Evolutionary conservation across 768 basidiomycete genomes (phyloP), one percentile per base, ranked within the genome.

Genomic region (Tulasnella sp.): DNA sequence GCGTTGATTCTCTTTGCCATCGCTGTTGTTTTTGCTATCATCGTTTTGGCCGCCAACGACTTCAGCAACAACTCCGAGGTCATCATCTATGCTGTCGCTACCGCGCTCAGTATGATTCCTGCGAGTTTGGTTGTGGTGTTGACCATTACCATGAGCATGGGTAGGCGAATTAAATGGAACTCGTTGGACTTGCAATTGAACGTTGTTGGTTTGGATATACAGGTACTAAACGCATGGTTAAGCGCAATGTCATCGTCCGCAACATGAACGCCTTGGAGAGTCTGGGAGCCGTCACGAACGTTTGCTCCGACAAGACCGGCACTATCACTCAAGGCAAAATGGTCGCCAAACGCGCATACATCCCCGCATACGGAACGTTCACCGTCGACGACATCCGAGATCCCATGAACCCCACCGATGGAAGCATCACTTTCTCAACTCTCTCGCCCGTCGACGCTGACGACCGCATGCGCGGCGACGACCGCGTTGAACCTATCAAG

Each of bases 221-320:
- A 22, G 88, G 87, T 2, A 86, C 86, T 9, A 86, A 87, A 28
- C 89, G 89, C 76, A 89, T 91, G 84, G 88, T 89, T 5, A 85
- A 85, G 72, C 86, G 89, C 58, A 87, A 87, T 22, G 87, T 89
- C 28, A 86, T 89, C 8, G 89, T 89, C 80, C 90, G 90, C 83
- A 88, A 87, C 73, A 85, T 91, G 80, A 88, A 88, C 50, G 90
- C 88, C 0, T 88, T 91, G 75, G 90, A 91, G 81, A 89, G 89
- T 0, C 86, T 91, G 2, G 90, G 90, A 0, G 86, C 86, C 34
- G 89, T 91, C 81, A 88, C 88, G 28, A 88, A 90, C 48, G 79
- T 91, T 34, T 89, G 89, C 83, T 89, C 89, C 9, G 91, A 91
- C 85, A 91, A 91, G 81, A 89, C 88, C 0, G 89, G 89, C 24